phyloP scores from a whole-genome alignment of 441 rosid species.

The Corymbia calophylla region DNA sequence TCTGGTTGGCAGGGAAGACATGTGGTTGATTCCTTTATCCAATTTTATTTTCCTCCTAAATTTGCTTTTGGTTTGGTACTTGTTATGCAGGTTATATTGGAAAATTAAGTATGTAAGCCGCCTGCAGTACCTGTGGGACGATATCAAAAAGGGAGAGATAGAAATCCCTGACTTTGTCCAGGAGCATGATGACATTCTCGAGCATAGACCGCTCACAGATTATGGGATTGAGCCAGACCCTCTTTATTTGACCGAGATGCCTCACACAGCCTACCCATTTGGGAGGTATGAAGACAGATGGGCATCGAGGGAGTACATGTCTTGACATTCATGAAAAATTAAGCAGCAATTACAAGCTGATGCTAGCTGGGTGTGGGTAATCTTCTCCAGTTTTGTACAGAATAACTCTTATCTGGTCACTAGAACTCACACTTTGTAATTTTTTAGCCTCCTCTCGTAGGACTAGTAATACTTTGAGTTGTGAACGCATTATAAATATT shows the following conservation, averaged over 20 bases:
- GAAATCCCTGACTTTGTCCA: constrained; percentile 66
- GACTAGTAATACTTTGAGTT: neutral
- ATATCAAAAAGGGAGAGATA: constrained; percentile 49
- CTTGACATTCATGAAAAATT: constrained; percentile 3
- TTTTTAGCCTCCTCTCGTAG: neutral
- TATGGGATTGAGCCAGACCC: constrained; percentile 91
- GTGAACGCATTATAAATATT: neutral
- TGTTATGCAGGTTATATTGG: constrained; percentile 42
- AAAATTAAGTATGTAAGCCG: constrained; percentile 72
- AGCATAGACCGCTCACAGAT: constrained; percentile 69
- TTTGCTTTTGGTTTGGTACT: neutral
- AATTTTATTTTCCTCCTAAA: neutral
- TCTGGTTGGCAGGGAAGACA: neutral
- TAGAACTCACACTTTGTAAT: neutral
- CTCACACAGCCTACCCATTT: constrained; percentile 39
- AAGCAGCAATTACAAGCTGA: neutral
- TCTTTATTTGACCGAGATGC: constrained; percentile 49
- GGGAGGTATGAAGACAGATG: constrained; percentile 64
- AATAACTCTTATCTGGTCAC: neutral
- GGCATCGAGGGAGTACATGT: constrained; percentile 42
- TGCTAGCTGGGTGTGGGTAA: neutral
- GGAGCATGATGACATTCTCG: constrained; percentile 51
- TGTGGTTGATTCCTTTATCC: neutral
- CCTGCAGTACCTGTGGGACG: constrained; percentile 61
- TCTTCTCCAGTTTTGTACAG: neutral